Percentiles rank a stretch among this genome's conserved stretches.
Conservation (phyloP, 108 stramenopile genomes). For the Fistulifera pelliculosa region DNA sequence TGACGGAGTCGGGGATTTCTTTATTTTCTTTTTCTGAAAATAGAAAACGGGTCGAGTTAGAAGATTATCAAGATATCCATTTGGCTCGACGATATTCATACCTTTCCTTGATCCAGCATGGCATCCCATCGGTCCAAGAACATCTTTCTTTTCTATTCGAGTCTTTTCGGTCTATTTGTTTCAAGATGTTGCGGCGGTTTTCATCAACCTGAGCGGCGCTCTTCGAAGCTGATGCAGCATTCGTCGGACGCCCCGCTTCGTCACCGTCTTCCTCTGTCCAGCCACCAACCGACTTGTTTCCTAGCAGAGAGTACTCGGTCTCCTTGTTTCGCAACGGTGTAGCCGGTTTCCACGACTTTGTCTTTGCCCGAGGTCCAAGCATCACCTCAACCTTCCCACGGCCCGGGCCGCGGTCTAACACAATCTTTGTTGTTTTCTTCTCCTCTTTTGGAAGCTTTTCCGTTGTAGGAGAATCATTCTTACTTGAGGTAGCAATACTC, state of each 20-base stretch:
- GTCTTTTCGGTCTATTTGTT: conserved; percentile 37
- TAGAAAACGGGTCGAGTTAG: too few species aligned
- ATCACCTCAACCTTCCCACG: conserved; percentile 60
- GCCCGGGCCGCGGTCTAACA: conserved; percentile 23
- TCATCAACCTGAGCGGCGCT: conserved; percentile 7
- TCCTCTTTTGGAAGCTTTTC: conserved; percentile 1
- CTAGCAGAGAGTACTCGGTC: conserved; percentile 35
- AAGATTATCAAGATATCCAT: too few species aligned
- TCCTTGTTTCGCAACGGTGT: conserved; percentile 16
- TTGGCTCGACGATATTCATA: too few species aligned
- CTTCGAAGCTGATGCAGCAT: neutral
- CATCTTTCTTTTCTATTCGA: conserved; percentile 53
- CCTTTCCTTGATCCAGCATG: conserved; percentile 56
- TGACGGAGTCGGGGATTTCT: conserved; percentile 7
- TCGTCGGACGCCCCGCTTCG: neutral
- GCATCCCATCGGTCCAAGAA: conserved; percentile 70
- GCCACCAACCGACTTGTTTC: conserved; percentile 34
- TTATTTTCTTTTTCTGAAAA: conserved; percentile 33
- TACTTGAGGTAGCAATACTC: too few species aligned
- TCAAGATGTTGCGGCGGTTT: conserved; percentile 20
- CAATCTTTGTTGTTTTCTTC: conserved; percentile 25
- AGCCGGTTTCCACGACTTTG: conserved; percentile 48
- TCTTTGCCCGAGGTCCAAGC: conserved; percentile 37
- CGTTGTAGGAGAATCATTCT: too few species aligned
- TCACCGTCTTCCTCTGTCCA: conserved; percentile 57